phyloP scores from a whole-genome alignment of 2,329 filamentous ascomycete genomes.

The Esteya vermicola region DNA sequence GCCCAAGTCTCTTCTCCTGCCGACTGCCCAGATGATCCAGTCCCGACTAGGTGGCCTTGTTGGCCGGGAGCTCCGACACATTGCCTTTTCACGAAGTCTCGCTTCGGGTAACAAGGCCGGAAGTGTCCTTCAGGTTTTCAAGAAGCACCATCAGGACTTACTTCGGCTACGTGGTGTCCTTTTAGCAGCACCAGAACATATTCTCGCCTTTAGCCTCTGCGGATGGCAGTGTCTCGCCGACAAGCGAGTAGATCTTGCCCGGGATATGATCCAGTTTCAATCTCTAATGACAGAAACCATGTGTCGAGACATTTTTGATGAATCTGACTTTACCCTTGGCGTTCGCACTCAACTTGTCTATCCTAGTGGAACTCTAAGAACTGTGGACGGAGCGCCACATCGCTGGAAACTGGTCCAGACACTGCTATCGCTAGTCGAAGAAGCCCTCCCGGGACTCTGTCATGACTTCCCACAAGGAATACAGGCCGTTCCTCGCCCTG shows the following conservation, averaged over 20 bases:
- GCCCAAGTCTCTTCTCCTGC: conserved; percentile 38
- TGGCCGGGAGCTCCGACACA: conserved; percentile 35
- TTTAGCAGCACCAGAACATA: conserved; percentile 46
- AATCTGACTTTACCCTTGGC: conserved; percentile 42
- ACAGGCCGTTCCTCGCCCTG: conserved; percentile 26
- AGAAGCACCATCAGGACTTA: conserved; percentile 22
- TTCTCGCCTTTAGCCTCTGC: conserved; percentile 50
- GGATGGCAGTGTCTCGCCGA: conserved; percentile 42
- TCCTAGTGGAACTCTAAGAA: conserved; percentile 31
- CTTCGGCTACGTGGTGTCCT: conserved; percentile 35
- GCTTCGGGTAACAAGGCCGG: conserved; percentile 18
- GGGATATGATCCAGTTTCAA: conserved; percentile 34
- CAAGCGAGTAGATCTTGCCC: neutral
- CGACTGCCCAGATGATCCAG: conserved; percentile 42
- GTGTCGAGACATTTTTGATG: conserved; percentile 49
- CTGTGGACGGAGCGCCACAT: conserved; percentile 36
- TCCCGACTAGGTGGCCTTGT: conserved; percentile 39
- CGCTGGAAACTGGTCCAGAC: conserved; percentile 32
- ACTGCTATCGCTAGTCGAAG: conserved; percentile 25
- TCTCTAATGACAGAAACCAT: conserved; percentile 27
- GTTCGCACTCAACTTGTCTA: conserved; percentile 43
- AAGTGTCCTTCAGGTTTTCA: conserved; percentile 19
- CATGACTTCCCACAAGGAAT: conserved; percentile 24
- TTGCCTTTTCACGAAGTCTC: conserved; percentile 43
- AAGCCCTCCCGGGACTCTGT: conserved; percentile 22